Conservation (phyloP, 2,329 filamentous ascomycete species). For the Phaeoacremonium minimum region DNA sequence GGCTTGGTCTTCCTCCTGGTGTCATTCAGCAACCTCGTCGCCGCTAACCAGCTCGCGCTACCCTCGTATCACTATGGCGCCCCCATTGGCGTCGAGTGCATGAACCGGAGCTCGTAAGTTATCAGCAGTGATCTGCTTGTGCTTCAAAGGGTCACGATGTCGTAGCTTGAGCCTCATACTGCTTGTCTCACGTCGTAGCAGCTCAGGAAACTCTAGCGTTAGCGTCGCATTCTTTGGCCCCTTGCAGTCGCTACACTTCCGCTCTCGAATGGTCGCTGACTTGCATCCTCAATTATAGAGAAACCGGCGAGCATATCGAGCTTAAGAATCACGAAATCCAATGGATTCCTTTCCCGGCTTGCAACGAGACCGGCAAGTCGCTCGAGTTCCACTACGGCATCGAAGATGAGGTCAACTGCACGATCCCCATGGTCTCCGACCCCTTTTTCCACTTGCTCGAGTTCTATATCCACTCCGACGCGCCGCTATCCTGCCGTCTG, state of each 20-base stretch:
- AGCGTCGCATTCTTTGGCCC: too few species aligned
- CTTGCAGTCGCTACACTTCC: too few species aligned
- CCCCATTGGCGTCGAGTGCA: slow-evolving; percentile 65
- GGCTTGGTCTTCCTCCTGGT: slow-evolving; percentile 2
- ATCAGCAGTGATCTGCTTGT: background rate
- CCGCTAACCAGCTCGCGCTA: slow-evolving; percentile 35
- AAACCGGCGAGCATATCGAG: slow-evolving; percentile 86
- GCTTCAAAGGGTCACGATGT: too few species aligned
- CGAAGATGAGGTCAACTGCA: slow-evolving; percentile 79
- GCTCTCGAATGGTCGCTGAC: slow-evolving; percentile 1
- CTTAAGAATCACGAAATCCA: slow-evolving; percentile 76
- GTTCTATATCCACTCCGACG: slow-evolving; percentile 97
- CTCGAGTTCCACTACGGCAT: slow-evolving; percentile 85
- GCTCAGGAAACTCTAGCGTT: too few species aligned
- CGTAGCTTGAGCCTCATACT: too few species aligned
- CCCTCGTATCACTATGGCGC: slow-evolving; percentile 65
- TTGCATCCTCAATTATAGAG: slow-evolving; percentile 41
- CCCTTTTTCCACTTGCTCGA: slow-evolving; percentile 86
- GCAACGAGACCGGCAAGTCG: slow-evolving; percentile 80
- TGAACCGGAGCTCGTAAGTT: slow-evolving; percentile 68
- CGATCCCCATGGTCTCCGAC: slow-evolving; percentile 71
- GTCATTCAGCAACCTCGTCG: slow-evolving; percentile 14
- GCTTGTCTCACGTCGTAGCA: too few species aligned
- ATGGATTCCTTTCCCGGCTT: slow-evolving; percentile 87
- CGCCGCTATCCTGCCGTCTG: slow-evolving; percentile 85